phyloP scores from a whole-genome alignment of 106 monocot genomes.

The Hemerocallis citrina region DNA sequence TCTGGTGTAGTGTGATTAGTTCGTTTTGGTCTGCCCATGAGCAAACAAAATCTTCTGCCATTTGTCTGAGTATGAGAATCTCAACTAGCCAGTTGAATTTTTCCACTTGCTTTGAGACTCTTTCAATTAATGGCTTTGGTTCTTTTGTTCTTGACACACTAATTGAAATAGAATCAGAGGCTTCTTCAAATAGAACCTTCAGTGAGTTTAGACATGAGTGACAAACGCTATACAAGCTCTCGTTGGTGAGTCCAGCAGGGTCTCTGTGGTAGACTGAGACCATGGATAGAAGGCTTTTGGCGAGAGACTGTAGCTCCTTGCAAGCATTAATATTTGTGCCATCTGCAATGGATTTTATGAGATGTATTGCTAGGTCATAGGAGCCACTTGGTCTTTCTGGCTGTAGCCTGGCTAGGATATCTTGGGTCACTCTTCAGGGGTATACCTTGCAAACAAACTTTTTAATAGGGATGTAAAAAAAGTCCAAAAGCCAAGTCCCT shows the following conservation, averaged over 20 bases:
- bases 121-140: slow-evolving; percentile 40
- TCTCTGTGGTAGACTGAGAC: too few species aligned
- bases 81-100: too few species aligned
- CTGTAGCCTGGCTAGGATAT: slow-evolving; percentile 45
- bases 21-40: too few species aligned
- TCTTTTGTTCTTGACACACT: too few species aligned
- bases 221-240: slow-evolving; percentile 43
- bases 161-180: too few species aligned
- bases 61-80: too few species aligned
- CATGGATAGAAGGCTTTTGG: slow-evolving; percentile 57
- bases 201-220: slow-evolving; percentile 43
- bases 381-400: slow-evolving; percentile 18
- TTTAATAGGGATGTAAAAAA: too few species aligned
- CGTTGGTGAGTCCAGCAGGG: slow-evolving; percentile 40
- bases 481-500: too few species aligned
- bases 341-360: too few species aligned
- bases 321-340: too few species aligned
- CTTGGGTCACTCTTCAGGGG: slow-evolving; percentile 22
- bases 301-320: slow-evolving; percentile 56
- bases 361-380: too few species aligned
- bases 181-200: slow-evolving; percentile 38
- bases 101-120: slow-evolving; percentile 50
- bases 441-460: slow-evolving; percentile 23
- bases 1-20: slow-evolving; percentile 47
- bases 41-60: too few species aligned